phyloP scores from a whole-genome alignment of 2,329 filamentous ascomycete genomes.

The Capronia epimyces region DNA sequence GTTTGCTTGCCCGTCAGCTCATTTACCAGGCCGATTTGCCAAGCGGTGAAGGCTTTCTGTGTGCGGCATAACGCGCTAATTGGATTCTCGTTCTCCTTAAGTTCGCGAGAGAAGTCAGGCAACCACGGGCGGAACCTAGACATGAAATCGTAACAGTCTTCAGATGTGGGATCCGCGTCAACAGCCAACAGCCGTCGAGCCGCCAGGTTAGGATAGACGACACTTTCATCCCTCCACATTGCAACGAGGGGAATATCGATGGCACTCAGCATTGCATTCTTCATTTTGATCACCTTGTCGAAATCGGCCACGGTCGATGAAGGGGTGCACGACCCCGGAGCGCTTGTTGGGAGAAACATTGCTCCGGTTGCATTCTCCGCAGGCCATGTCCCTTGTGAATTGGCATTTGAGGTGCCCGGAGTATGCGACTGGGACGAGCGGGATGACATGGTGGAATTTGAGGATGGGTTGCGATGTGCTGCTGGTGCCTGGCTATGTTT shows the following conservation, averaged over 20 bases:
- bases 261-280: constrained; percentile 70
- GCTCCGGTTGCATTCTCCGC: constrained; percentile 48
- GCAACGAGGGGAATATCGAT: constrained; percentile 69
- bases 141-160: constrained; percentile 54
- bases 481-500: background rate
- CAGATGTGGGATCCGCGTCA: constrained; percentile 38
- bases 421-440: constrained; percentile 27
- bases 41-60: constrained; percentile 54
- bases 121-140: constrained; percentile 58
- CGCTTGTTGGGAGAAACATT: constrained; percentile 62
- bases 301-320: constrained; percentile 59
- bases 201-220: constrained; percentile 67
- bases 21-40: constrained; percentile 60
- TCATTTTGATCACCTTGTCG: constrained; percentile 68
- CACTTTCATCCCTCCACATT: constrained; percentile 74
- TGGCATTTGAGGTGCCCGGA: constrained; percentile 30
- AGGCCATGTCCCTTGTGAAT: constrained; percentile 48
- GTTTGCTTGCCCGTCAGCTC: constrained; percentile 48
- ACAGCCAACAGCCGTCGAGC: constrained; percentile 50
- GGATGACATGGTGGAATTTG: constrained; percentile 19
- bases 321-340: constrained; percentile 53
- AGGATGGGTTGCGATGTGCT: constrained; percentile 17
- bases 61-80: constrained; percentile 60
- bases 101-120: constrained; percentile 57
- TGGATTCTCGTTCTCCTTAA: constrained; percentile 59